Base-by-base conservation (phyloP, 2,329 filamentous ascomycete genomes). In the Sporothrix inflata region DNA sequence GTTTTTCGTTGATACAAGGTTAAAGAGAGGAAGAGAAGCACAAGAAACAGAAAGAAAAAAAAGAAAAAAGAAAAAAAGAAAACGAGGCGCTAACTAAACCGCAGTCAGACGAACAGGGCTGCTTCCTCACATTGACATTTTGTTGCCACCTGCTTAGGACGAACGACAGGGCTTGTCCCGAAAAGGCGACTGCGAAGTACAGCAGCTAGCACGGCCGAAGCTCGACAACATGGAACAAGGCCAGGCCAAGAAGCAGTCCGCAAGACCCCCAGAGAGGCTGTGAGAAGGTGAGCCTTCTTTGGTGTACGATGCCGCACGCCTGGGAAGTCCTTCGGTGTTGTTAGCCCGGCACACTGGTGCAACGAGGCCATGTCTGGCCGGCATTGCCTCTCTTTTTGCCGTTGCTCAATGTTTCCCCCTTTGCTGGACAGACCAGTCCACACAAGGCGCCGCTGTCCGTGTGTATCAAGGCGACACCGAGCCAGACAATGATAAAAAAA, bases 231-330 rank as follows among this genome's bases (percentile, higher is more conserved):
- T 14, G 38, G 55, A 65, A 8, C 38, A 45, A 45, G 12, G n/a
- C 60, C 16, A 16, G 38, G n/a, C 27, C 55, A 63, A 42, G 7
- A 24, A 11, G 60, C 60, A 63, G n/a, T 21, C 16, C 16, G 21
- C 21, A 12, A 42, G 14, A 8, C 21, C 6, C 21, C 40, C 60
- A 45, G 24, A 24, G 60, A 65, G 60, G 60, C 60, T 45, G n/a
- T 65, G 60, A 40, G n/a, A 16, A 45, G n/a, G 60, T 45, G 60
- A 65, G 60, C 60, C 60, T 65, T 42, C 60, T 24, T 11, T 27
- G n/a, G n/a, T 16, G 24, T 55, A 12, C 24, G 51, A 55, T 27
- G 27, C 8, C 49, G 12, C 21, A 53, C 30, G 55, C 34, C 30
- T 40, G 30, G 34, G 34, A 24, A 42, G 40, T 42, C 40, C 8